Evolutionary conservation across 2,329 filamentous ascomycete genomes (phyloP), one percentile per base, ranked within the genome.

Genomic region (Fusarium piperis): DNA sequence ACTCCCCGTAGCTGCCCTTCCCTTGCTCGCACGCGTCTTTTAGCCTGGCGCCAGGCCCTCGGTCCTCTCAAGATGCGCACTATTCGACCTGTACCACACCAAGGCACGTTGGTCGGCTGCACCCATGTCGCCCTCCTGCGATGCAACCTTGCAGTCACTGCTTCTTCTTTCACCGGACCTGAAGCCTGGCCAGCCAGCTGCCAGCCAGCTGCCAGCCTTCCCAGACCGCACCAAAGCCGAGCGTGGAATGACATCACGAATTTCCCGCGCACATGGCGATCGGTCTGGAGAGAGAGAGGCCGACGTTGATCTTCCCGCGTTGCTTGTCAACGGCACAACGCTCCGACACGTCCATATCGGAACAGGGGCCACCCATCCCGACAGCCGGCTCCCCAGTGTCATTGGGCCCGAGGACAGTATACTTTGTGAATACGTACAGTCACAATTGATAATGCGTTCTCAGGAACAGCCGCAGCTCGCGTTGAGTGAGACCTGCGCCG

Each of bases 401-500:
- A 51, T 30, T 38, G 58, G 32, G 18, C 35, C 28, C 36, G 26
- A 51, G 38, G 57, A 62, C 55, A 59, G 51, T 58, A 44, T 48
- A n/a, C 38, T 55, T 30, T 52, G 60, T 32, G 18, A 44, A 23
- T 53, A 48, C 38, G 52, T 68, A 44, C 39, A 30, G 38, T 51
- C 36, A 32, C 8, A 38, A 56, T 44, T 65, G 56, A 62, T 57
- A 62, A 59, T 51, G 44, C 60, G 51, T 63, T 26, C 58, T 62
- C 70, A 72, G 70, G 70, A 73, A 72, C 70, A 72, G 46, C 67
- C 52, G 70, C 60, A 55, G 38, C 44, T 68, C 57, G 62, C 68
- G 62, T 60, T 62, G 64, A 20, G 73, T 72, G 67, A 76, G 71
- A 74, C 73, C 71, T 75, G 66, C 71, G 63, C 52, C 41, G n/a